These are phyloP conservation scores for Cudoniella acicularis DNA, from an alignment of 495 filamentous ascomycete genomes.

Conservation along the genomic window DNA sequence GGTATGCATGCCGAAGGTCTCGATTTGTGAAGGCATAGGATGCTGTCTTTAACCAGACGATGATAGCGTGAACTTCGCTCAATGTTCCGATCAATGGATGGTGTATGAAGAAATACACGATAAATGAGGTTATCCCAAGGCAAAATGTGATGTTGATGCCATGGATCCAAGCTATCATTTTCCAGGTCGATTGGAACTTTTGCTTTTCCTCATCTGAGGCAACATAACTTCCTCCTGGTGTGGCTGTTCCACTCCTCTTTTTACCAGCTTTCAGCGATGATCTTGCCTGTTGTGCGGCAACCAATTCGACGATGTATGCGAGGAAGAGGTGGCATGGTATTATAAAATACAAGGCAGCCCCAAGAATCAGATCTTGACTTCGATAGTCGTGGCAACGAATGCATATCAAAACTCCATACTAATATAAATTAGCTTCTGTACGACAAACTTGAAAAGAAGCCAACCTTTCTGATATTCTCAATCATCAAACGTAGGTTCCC, in stretches of 20 bases:
- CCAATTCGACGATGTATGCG: conserved; percentile 82
- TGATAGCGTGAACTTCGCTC: conserved; percentile 85
- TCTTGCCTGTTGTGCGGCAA: conserved; percentile 72
- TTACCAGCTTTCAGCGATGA: conserved; percentile 58
- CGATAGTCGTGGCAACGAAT: conserved; percentile 87
- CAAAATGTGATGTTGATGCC: conserved; percentile 79
- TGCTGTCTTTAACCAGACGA: conserved; percentile 92
- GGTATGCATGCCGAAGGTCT: conserved; percentile 83
- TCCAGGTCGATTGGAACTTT: conserved; percentile 71
- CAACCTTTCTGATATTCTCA: conserved; percentile 94
- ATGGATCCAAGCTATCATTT: conserved; percentile 70
- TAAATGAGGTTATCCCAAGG: conserved; percentile 71
- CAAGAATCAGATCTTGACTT: conserved; percentile 70
- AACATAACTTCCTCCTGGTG: conserved; percentile 35
- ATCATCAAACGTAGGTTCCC: conserved; percentile 91
- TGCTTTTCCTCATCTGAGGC: conserved; percentile 52
- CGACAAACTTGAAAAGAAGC: not conserved
- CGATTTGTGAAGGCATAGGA: conserved; percentile 97
- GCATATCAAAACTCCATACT: conserved; percentile 94
- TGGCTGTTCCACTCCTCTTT: conserved; percentile 46
- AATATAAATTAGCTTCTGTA: conserved; percentile 24
- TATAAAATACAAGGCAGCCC: conserved; percentile 71
- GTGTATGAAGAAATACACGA: conserved; percentile 85
- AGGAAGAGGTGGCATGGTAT: conserved; percentile 87
- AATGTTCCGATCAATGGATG: conserved; percentile 92